phyloP scores from a whole-genome alignment of 768 basidiomycete genomes.

The Lactarius indigo region DNA sequence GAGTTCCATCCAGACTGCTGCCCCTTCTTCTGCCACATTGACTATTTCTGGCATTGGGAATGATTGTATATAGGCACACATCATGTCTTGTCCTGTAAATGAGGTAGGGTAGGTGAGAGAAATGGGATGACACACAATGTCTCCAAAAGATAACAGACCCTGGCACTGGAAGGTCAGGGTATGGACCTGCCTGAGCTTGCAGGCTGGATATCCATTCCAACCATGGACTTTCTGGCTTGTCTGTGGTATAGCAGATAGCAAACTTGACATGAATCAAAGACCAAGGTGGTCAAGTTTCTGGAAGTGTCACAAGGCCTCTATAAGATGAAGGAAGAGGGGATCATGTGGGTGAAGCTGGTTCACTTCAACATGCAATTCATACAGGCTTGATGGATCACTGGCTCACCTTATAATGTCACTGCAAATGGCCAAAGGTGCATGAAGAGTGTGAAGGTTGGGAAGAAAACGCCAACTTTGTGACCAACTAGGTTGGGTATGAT shows the following conservation, averaged over 20 bases:
- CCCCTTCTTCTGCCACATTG: background rate
- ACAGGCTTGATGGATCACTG: too few relatives aligned
- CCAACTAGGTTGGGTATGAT: too few relatives aligned
- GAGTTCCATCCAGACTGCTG: too few relatives aligned
- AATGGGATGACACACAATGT: background rate
- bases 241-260: background rate
- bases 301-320: background rate
- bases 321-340: background rate
- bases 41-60: background rate
- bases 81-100: too few relatives aligned
- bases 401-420: too few relatives aligned
- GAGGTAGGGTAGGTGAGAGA: background rate
- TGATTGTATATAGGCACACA: too few relatives aligned
- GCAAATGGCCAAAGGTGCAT: too few relatives aligned
- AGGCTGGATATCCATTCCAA: background rate
- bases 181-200: background rate
- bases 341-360: background rate
- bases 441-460: too few relatives aligned
- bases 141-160: background rate
- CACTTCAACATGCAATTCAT: too few relatives aligned
- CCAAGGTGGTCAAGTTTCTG: background rate
- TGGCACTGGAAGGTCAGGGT: too few relatives aligned
- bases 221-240: background rate
- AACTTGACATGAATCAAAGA: background rate
- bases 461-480: too few relatives aligned